phyloP scores from a whole-genome alignment of 2,329 filamentous ascomycete genomes.

The Calonectria hawksworthii region DNA sequence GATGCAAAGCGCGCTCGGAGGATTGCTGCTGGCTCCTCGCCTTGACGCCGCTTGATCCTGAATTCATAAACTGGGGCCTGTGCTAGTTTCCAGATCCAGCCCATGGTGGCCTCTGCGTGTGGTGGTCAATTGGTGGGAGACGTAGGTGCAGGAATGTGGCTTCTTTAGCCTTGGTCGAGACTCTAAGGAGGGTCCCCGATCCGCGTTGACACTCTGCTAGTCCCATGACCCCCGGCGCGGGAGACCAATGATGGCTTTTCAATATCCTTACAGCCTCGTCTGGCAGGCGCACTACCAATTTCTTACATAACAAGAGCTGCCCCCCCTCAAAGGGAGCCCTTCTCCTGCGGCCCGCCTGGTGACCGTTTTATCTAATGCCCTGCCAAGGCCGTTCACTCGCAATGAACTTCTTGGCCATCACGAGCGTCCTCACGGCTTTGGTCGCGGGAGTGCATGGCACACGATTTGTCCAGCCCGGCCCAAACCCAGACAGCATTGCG shows the following conservation, averaged over 20 bases:
- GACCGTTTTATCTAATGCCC: not conserved
- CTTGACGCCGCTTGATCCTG: not conserved
- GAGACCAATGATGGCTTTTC: not conserved
- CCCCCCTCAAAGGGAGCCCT: not conserved
- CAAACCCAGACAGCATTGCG: not conserved
- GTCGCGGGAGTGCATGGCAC: not conserved
- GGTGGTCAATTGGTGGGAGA: not conserved
- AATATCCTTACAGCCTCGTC: not conserved
- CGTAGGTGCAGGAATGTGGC: constrained; percentile 4
- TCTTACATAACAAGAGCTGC: not conserved
- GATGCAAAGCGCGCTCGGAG: no score
- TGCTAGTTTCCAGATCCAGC: not conserved
- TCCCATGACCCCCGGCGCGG: not conserved
- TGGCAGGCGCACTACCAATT: not conserved
- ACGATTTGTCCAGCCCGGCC: not conserved
- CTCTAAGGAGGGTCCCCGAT: not conserved
- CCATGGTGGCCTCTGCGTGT: not conserved
- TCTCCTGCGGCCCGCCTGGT: not conserved
- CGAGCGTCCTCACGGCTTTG: not conserved
- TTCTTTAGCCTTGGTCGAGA: not conserved
- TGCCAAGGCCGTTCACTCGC: not conserved
- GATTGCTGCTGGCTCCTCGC: not conserved
- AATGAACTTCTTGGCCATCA: not conserved
- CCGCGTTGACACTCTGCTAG: not conserved
- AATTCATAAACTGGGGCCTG: not conserved